Evolutionary conservation across 2,329 filamentous ascomycete species (phyloP), one percentile per base, ranked within the genome.

Genomic region (Diplodia intermedia): DNA sequence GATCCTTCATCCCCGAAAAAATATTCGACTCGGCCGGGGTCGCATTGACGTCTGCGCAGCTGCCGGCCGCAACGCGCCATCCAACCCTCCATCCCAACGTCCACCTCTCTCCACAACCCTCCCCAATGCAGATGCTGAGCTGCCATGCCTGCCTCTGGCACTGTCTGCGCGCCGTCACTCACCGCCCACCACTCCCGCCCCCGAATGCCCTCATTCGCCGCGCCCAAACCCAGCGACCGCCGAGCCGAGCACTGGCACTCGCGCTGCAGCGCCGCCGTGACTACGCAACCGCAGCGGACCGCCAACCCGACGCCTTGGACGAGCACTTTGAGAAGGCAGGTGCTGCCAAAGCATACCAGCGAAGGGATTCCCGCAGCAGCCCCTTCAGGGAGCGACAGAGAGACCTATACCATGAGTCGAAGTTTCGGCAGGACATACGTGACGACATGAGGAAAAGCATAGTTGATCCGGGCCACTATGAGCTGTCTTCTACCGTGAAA

Each of bases 141-240:
- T 67, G 82, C 71, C 79, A 77, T 69, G 77, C 79, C 70, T 83
- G 81, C 73, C 75, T 81, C 61, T 74, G 77, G 73, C 81, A 80
- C 76, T 79, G 76, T 71, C 75, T 82, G 61, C 79, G 79, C 55
- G 79, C 81, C 57, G 75, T 83, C 36, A 69, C 75, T 71, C 31
- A 71, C 70, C 36, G 76, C 82, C 70, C 66, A 12, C 66, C 31
- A 23, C 65, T 62, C n/a, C 12, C 55, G 33, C 49, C 69, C 57
- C 12, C 66, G 66, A n/a, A 52, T 66, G 47, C 57, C 67, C 18
- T 68, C 69, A 36, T 66, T 69, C 69, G 62, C 63, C 55, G 47
- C 43, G 55, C 54, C 31, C 54, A 43, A 36, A 49, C 52, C 47
- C 52, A 49, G n/a, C 63, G 52, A 53, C 23, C 26, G 4, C 66